phyloP scores from a whole-genome alignment of 805 yeast species.

The Clavispora santaluciae region DNA sequence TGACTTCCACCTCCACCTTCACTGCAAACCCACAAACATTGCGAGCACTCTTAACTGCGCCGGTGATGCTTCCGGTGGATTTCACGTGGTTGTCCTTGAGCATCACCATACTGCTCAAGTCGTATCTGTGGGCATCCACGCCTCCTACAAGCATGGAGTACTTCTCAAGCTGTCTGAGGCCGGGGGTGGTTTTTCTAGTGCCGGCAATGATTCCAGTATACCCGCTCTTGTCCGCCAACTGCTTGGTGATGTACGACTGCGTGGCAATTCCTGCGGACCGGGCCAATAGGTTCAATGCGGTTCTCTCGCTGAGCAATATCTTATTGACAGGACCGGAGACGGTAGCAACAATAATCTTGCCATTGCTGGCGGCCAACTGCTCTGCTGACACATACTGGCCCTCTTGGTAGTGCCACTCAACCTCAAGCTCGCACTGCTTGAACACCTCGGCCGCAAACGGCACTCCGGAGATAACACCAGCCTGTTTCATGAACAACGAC shows the following conservation, averaged over 20 bases:
- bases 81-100: conserved; percentile 90
- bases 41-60: conserved; percentile 74
- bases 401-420: conserved; percentile 71
- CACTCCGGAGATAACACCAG: conserved; percentile 77
- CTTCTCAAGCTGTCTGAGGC: conserved; percentile 80
- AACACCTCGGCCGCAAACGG: conserved; percentile 88
- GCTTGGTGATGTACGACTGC: conserved; percentile 52
- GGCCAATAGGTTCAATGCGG: conserved; percentile 76
- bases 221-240: conserved; percentile 61
- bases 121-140: conserved; percentile 87
- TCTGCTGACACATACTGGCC: conserved; percentile 48
- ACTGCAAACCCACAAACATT: conserved; percentile 82
- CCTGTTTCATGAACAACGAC: conserved; percentile 72
- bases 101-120: conserved; percentile 92
- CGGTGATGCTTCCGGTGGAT: conserved; percentile 87
- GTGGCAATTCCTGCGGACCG: conserved; percentile 89
- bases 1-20: conserved; percentile 91
- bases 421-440: conserved; percentile 63
- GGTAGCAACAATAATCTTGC: conserved; percentile 64
- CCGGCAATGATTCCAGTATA: conserved; percentile 88
- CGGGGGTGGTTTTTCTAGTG: conserved; percentile 97
- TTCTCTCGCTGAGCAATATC: conserved; percentile 78
- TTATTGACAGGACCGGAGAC: conserved; percentile 79
- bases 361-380: conserved; percentile 44
- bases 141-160: conserved; percentile 96